phyloP scores from a whole-genome alignment of 768 basidiomycete genomes.

The Mrakia blollopis region DNA sequence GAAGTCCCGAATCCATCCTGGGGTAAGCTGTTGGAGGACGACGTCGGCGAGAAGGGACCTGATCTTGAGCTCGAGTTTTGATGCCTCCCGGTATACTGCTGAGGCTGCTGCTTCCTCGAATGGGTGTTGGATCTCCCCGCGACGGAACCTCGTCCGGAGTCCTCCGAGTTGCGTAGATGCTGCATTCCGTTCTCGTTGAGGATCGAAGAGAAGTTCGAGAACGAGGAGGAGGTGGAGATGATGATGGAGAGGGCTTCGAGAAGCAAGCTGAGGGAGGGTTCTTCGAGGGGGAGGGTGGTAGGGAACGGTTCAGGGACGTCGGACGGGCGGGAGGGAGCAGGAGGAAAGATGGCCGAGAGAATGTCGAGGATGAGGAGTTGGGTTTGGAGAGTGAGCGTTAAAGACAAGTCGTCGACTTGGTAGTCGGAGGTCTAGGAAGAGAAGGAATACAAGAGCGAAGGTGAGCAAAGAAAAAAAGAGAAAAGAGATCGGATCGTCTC shows the following conservation, averaged over 20 bases:
- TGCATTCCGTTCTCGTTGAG: no score
- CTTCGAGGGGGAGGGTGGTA: slow-evolving; percentile 8
- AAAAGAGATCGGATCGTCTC: background rate
- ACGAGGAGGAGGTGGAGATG: background rate
- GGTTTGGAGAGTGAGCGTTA: background rate
- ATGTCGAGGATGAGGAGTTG: slow-evolving; percentile 14
- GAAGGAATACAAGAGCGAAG: background rate
- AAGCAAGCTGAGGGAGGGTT: background rate
- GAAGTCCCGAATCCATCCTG: background rate
- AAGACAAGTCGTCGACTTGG: background rate
- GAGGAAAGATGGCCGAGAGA: background rate
- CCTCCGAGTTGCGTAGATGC: background rate
- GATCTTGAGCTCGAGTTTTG: slow-evolving; percentile 10
- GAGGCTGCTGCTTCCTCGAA: background rate
- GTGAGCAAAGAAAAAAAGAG: no score
- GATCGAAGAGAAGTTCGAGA: background rate
- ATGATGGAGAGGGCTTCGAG: background rate
- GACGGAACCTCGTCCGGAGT: background rate
- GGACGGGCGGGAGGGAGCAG: background rate
- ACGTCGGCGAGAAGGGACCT: slow-evolving; percentile 15
- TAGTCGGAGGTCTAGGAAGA: background rate
- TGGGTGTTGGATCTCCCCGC: background rate
- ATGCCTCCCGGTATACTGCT: background rate
- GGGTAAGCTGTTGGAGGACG: slow-evolving; percentile 8
- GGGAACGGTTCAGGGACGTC: background rate